Evolutionary conservation across 2,329 filamentous ascomycete species (phyloP), one percentile per base, ranked within the genome.

Genomic region (Colletotrichum acutatum): DNA sequence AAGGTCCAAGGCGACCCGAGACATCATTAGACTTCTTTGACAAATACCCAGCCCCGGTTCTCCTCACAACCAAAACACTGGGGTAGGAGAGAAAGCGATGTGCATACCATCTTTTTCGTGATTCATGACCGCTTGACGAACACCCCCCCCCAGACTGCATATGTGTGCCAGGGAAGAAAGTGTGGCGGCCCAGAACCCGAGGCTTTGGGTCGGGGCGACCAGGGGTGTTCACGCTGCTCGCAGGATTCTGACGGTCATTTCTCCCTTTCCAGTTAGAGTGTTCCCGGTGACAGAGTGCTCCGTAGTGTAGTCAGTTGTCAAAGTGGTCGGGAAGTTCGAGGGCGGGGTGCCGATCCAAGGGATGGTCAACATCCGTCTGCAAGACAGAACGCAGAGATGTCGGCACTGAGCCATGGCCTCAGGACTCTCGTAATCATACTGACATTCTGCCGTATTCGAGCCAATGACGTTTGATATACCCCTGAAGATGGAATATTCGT

Each of bases 111-210:
- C 24, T 30, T 37, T 46, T 19, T 58, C 68, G 71, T 72, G 68
- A 74, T 72, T 74, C 71, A 72, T 74, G 68, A 46, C 60, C 37
- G 56, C 37, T 65, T 22, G 42, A 37, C 52, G 46, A 53, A 46
- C 54, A 72, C 70, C 12, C 60, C 32, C 32, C 66, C 65, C 60
- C 54, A 52, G 42, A 56, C 64, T 59, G 67, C 66, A 69, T 64
- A 61, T 56, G 53, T 66, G 70, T 70, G 66, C 57, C 66, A 62
- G 49, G 56, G 66, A 70, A 73, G 66, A 71, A 71, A 73, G 62
- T 74, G 71, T 74, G 71, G 71, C 71, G 68, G 67, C 71, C 60
- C 49, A 53, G 71, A 74, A 71, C 71, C 71, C 71, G 68, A 72
- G 68, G 62, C 57, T 42, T 74, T 72, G 71, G 71, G 68, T 72